phyloP scores from a whole-genome alignment of 225 moss, liverwort and hornwort genomes.

The Pleurozium schreberi region DNA sequence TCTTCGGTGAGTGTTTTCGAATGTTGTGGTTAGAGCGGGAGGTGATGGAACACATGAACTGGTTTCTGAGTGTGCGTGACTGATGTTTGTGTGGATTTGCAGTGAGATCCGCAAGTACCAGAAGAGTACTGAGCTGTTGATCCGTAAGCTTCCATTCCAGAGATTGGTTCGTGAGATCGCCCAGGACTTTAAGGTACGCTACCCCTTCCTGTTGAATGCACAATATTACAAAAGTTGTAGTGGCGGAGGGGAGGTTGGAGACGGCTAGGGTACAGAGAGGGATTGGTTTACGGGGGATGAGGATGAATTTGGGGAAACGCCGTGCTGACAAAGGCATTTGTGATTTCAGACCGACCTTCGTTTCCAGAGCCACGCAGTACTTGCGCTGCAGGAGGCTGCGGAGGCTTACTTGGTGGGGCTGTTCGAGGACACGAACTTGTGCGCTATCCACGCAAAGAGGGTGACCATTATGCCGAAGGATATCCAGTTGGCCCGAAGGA shows the following conservation, averaged over 20 bases:
- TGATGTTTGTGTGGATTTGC: neutral
- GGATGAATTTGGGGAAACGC: neutral
- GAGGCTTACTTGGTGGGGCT: neutral
- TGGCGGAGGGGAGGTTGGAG: neutral
- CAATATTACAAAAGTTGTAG: neutral
- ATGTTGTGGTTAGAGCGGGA: neutral
- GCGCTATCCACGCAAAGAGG: conserved; percentile 27
- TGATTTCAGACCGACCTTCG: neutral
- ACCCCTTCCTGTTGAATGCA: neutral
- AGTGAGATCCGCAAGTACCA: neutral
- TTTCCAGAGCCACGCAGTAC: neutral
- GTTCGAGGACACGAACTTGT: neutral
- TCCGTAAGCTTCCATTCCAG: neutral
- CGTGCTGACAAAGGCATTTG: neutral
- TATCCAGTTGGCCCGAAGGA: neutral
- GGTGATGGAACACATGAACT: neutral
- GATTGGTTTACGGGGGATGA: neutral
- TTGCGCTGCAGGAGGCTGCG: neutral
- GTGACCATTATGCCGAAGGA: neutral
- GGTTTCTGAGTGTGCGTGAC: neutral
- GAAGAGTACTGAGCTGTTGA: neutral
- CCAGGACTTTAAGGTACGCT: neutral
- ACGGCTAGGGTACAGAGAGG: neutral
- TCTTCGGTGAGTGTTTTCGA: neutral
- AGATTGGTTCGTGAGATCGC: neutral